Conservation (phyloP, 495 filamentous ascomycete genomes). For the Xylaria scruposa region DNA sequence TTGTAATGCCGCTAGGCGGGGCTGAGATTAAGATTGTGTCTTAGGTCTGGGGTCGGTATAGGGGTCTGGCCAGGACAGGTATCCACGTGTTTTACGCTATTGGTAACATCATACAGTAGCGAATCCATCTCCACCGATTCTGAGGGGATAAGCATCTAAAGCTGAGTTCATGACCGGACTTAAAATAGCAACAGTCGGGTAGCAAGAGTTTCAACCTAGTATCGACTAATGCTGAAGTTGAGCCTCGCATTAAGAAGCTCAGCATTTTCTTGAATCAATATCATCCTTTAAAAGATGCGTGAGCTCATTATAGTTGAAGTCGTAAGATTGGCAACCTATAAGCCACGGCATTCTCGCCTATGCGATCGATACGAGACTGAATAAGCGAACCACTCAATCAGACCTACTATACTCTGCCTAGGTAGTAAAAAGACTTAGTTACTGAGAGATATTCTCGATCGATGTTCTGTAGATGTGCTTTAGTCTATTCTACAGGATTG, state of each 20-base stretch:
- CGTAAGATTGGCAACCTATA: neutral
- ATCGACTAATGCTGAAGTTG: neutral
- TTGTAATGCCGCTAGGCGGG: neutral
- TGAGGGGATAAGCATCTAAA: neutral
- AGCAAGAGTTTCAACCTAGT: neutral
- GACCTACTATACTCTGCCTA: neutral
- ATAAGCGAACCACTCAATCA: neutral
- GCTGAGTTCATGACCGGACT: neutral
- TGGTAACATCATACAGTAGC: neutral
- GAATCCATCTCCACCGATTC: neutral
- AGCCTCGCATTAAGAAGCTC: neutral
- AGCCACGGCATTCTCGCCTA: neutral
- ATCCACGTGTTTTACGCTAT: neutral
- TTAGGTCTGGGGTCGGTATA: too few relatives aligned
- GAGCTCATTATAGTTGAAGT: neutral
- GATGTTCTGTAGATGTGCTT: neutral
- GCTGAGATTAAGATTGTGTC: too few relatives aligned
- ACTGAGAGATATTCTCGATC: neutral
- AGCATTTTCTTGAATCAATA: neutral
- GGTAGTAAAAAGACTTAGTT: neutral
- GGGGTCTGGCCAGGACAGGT: neutral
- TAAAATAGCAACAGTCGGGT: conserved; percentile 8
- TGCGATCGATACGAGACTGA: neutral
- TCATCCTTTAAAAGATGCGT: neutral
- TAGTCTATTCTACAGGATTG: neutral